A percentile compares a stretch with the other conserved stretches of the same genome.
Conservation (phyloP, 495 filamentous ascomycete species). For the Venustampulla echinocandica region DNA sequence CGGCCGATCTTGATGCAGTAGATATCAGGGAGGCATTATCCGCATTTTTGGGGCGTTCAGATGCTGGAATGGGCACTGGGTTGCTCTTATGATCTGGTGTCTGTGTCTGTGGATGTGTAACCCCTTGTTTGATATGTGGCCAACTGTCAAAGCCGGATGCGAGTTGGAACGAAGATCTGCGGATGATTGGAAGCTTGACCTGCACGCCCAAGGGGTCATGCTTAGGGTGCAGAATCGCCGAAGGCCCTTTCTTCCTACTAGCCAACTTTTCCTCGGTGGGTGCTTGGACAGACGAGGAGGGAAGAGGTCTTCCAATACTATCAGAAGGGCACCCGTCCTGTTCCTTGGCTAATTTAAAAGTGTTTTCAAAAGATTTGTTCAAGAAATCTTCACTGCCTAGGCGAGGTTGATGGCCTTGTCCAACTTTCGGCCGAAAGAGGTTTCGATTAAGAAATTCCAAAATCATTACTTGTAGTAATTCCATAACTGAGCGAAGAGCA, state of each 20-base stretch:
- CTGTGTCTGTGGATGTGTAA: not conserved
- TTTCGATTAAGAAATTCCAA: conserved; percentile 61
- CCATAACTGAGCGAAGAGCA: conserved; percentile 38
- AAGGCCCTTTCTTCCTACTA: too few species aligned
- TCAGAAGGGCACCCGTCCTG: too few species aligned
- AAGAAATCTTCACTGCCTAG: too few species aligned
- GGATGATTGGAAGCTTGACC: conserved; percentile 21
- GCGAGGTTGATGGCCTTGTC: too few species aligned
- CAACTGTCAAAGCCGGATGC: conserved; percentile 49
- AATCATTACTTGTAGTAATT: conserved; percentile 55
- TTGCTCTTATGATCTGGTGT: too few species aligned
- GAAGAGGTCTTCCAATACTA: too few species aligned
- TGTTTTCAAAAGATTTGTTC: too few species aligned
- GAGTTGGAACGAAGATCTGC: conserved; percentile 14
- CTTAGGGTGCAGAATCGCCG: too few species aligned
- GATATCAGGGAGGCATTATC: not conserved
- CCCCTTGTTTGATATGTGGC: conserved; percentile 60
- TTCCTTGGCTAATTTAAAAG: too few species aligned
- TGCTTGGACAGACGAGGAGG: too few species aligned
- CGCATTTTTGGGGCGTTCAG: not conserved
- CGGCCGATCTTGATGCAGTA: not conserved
- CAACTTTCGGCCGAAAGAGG: conserved; percentile 36
- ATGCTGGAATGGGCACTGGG: too few species aligned
- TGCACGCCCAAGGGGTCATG: conserved; percentile 26
- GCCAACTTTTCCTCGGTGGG: too few species aligned